A percentile compares a stretch with the other conserved stretches of the same genome.
phyloP scores from a whole-genome alignment of 495 filamentous ascomycete species.

The Trichoderma reesei region DNA sequence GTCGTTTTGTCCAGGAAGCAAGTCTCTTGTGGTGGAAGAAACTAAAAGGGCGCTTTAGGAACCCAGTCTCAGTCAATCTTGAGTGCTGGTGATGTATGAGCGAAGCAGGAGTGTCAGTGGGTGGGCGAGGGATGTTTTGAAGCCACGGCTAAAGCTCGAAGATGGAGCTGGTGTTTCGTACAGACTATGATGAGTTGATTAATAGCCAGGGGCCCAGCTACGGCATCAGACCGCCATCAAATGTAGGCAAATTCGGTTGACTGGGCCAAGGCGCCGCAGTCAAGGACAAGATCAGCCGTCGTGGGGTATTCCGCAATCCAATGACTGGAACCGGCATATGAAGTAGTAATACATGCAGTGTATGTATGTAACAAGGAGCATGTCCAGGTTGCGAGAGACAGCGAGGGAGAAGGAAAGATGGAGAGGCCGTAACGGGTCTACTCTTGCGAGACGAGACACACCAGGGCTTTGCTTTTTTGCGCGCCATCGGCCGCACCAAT shows the following conservation, averaged over 20 bases:
- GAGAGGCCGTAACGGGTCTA: neutral
- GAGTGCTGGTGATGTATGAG: neutral
- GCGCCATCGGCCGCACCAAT: neutral
- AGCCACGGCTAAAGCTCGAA: neutral
- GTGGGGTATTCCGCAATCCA: neutral
- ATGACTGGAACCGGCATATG: too few species aligned
- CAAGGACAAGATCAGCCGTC: constrained; percentile 1
- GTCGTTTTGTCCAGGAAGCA: neutral
- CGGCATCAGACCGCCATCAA: neutral
- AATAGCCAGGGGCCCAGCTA: neutral
- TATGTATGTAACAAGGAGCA: too few species aligned
- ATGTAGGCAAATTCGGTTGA: neutral
- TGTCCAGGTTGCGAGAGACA: too few species aligned
- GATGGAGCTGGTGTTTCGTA: neutral
- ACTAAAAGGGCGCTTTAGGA: too few species aligned
- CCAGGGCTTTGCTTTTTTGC: neutral
- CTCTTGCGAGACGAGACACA: neutral
- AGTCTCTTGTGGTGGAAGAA: neutral
- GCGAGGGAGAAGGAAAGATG: neutral
- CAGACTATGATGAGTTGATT: neutral
- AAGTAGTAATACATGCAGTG: too few species aligned
- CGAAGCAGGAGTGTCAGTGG: neutral
- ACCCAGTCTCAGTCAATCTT: neutral
- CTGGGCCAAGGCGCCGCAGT: neutral
- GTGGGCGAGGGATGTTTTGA: neutral